Evolutionary conservation across 1,284 basidiomycete species (phyloP).

Genomic region (Rhodotorula sp.): DNA sequence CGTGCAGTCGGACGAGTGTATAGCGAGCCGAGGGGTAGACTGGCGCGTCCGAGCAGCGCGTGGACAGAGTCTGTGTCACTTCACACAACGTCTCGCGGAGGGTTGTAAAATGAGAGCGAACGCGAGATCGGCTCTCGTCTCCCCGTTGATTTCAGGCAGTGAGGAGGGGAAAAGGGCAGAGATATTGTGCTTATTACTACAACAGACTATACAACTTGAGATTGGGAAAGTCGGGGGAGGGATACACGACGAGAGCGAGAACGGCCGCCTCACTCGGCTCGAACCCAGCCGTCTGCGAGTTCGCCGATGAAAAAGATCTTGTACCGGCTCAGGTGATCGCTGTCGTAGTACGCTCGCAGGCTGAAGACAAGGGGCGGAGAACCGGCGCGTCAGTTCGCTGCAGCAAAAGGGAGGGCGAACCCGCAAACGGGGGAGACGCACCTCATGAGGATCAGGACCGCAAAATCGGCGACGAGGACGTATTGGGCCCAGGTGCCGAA

Average conservation of each 20-base stretch:
- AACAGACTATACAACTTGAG: neutral
- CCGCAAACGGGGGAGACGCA: neutral
- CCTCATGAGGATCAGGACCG: constrained; percentile 15
- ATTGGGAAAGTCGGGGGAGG: neutral
- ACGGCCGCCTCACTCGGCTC: constrained; percentile 10
- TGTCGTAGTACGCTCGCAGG: constrained; percentile 29
- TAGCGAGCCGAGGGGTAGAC: neutral
- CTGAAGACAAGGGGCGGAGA: neutral
- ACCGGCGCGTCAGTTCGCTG: neutral
- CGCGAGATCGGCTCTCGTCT: no score
- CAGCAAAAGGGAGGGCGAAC: no score
- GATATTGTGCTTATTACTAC: neutral
- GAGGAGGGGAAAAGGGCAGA: no score
- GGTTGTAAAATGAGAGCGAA: no score
- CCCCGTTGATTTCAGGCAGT: no score
- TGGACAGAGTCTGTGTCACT: no score
- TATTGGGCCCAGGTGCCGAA: constrained; percentile 21
- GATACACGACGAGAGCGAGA: neutral
- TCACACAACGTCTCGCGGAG: no score
- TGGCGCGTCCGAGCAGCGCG: no score
- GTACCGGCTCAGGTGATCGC: constrained; percentile 23
- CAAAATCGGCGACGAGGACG: constrained; percentile 20
- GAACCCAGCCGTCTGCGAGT: constrained; percentile 30
- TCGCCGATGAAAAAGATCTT: constrained; percentile 26
- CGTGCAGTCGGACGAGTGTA: neutral